Evolutionary conservation across 139 green algal species (phyloP).

Genomic region (Chlorella sp.): DNA sequence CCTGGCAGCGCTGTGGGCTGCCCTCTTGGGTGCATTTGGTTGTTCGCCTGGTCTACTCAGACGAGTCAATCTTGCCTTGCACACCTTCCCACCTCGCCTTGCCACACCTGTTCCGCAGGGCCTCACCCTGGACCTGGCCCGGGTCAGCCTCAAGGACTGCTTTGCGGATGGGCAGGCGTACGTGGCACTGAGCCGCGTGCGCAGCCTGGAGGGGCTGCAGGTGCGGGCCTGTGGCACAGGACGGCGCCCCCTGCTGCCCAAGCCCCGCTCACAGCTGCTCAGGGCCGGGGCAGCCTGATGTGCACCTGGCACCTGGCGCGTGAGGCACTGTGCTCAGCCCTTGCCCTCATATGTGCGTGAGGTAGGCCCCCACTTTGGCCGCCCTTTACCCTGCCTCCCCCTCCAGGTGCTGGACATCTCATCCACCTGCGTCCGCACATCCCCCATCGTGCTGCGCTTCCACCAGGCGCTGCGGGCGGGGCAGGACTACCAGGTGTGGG

Average conservation of each 20-base stretch:
- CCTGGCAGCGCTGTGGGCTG: no score
- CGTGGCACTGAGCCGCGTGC: slow-evolving; percentile 69
- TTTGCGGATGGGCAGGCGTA: slow-evolving; percentile 86
- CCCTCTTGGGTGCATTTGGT: no score
- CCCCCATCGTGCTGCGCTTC: slow-evolving; percentile 38
- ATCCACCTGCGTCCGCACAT: slow-evolving; percentile 47
- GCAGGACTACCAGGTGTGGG: slow-evolving; percentile 28
- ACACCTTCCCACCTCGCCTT: neutral
- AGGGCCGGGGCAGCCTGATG: no score
- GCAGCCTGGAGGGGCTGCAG: neutral
- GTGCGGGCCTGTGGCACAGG: neutral
- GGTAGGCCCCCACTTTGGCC: no score
- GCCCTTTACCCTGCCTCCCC: neutral
- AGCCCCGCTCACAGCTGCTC: no score
- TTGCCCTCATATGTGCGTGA: no score
- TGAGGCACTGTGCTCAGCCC: no score
- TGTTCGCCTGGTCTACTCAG: no score
- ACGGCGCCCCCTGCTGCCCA: neutral
- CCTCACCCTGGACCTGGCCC: slow-evolving; percentile 75
- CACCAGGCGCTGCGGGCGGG: slow-evolving; percentile 42
- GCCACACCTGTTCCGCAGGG: slow-evolving; percentile 32
- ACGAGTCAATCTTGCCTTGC: no score
- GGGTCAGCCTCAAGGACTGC: slow-evolving; percentile 47
- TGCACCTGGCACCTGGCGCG: no score
- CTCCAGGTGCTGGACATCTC: slow-evolving; percentile 66